Conservation (phyloP, 257 asterid genomes). For the Solanum corneliomulleri region DNA sequence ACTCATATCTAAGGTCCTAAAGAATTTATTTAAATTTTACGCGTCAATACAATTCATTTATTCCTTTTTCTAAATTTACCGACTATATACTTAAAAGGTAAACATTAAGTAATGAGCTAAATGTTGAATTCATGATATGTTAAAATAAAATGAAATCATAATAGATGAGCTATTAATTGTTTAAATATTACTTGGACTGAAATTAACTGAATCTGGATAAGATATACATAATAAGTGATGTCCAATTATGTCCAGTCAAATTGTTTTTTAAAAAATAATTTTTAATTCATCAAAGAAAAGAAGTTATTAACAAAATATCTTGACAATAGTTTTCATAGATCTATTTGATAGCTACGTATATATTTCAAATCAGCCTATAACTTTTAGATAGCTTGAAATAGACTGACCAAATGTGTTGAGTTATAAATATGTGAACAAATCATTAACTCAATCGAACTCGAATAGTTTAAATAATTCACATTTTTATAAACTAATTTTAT, state of each 20-base stretch:
- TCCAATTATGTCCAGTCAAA: not conserved
- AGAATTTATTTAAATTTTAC: not conserved
- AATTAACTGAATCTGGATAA: not conserved
- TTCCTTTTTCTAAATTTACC: not conserved
- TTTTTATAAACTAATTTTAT: not conserved
- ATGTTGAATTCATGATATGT: not conserved
- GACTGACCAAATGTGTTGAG: not conserved
- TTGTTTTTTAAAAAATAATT: not conserved
- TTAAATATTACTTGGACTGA: not conserved
- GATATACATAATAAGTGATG: not conserved
- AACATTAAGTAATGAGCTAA: not conserved
- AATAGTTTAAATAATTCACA: not conserved
- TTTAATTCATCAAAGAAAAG: not conserved
- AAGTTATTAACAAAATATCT: not conserved
- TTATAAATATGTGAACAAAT: not conserved
- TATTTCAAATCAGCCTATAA: not conserved
- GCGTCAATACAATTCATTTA: not conserved
- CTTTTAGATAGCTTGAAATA: not conserved
- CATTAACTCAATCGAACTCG: not conserved
- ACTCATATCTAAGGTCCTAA: not conserved
- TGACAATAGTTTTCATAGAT: not conserved
- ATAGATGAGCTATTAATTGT: not conserved
- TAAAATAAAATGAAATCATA: not conserved
- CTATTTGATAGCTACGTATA: not conserved
- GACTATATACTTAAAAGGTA: not conserved